These are phyloP conservation scores for Colletotrichum higginsianum DNA, from an alignment of 2,329 filamentous ascomycete species.

Conservation along the genomic window DNA sequence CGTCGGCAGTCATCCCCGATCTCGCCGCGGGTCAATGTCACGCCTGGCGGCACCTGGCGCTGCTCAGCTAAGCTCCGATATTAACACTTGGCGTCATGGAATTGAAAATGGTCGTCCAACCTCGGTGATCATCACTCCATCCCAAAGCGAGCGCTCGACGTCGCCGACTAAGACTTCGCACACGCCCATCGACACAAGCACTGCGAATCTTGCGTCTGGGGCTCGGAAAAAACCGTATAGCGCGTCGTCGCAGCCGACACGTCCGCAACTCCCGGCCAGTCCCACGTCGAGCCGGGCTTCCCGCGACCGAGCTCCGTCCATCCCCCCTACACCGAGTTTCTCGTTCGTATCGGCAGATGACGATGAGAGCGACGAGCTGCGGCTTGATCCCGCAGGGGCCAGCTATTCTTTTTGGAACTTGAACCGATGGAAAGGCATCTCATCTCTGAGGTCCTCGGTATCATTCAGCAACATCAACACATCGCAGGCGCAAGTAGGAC, in stretches of 20 bases:
- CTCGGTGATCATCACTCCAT: constrained; percentile 55
- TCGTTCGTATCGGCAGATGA: constrained; percentile 62
- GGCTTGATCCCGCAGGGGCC: constrained; percentile 56
- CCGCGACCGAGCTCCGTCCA: constrained; percentile 46
- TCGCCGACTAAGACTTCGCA: constrained; percentile 65
- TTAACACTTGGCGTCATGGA: constrained; percentile 88
- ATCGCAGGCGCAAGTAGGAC: constrained; percentile 15
- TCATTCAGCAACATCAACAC: constrained; percentile 31
- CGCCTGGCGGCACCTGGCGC: constrained; percentile 49
- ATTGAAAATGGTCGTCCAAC: constrained; percentile 62
- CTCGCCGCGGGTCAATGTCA: constrained; percentile 69
- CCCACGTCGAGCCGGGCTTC: constrained; percentile 54
- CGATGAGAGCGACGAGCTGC: constrained; percentile 57
- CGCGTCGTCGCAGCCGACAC: constrained; percentile 45
- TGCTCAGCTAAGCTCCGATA: constrained; percentile 72
- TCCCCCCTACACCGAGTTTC: constrained; percentile 71
- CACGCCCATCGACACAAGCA: constrained; percentile 54
- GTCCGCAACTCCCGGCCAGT: constrained; percentile 51
- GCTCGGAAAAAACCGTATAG: constrained; percentile 62
- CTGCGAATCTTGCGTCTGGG: constrained; percentile 61
- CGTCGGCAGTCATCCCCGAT: constrained; percentile 62
- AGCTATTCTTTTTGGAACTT: constrained; percentile 71
- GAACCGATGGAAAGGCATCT: constrained; percentile 65
- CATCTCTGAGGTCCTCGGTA: constrained; percentile 44
- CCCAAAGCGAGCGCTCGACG: constrained; percentile 67